Evolutionary conservation across 2,329 filamentous ascomycete species (phyloP).

Genomic region (Ampelomyces quisqualis): DNA sequence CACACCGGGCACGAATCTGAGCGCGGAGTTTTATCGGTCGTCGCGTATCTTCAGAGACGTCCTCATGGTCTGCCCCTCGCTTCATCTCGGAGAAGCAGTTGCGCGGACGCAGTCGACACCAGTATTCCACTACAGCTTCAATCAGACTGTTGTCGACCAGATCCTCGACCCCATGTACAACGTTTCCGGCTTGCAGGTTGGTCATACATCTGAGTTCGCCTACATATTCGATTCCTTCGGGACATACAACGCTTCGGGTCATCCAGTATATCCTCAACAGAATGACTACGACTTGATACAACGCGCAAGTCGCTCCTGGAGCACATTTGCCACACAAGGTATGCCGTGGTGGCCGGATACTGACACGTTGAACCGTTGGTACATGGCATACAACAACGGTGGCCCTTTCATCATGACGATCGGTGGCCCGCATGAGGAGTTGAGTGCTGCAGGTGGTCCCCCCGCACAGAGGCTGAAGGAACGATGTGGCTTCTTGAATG

Average conservation of each 20-base stretch:
- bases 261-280: conserved; percentile 39
- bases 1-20: conserved; percentile 42
- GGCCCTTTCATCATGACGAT: conserved; percentile 34
- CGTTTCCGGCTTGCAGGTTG: conserved; percentile 47
- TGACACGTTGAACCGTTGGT: conserved; percentile 48
- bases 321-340: conserved; percentile 49
- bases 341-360: conserved; percentile 18
- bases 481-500: conserved; percentile 53
- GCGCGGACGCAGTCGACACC: conserved; percentile 38
- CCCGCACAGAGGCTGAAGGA: conserved; percentile 48
- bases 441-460: conserved; percentile 45
- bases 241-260: conserved; percentile 45
- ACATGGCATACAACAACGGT: conserved; percentile 38
- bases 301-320: conserved; percentile 52
- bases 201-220: conserved; percentile 57
- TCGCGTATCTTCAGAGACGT: conserved; percentile 56
- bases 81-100: conserved; percentile 48
- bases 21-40: conserved; percentile 53
- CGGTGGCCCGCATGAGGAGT: conserved; percentile 49
- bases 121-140: conserved; percentile 56
- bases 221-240: conserved; percentile 52
- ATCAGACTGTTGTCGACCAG: conserved; percentile 56
- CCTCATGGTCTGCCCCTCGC: conserved; percentile 52
- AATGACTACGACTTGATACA: conserved; percentile 47
- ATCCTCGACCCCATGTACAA: conserved; percentile 42